Conservation (phyloP, 192 early-diverging fungal species). For the Lunasporangiospora selenospora region DNA sequence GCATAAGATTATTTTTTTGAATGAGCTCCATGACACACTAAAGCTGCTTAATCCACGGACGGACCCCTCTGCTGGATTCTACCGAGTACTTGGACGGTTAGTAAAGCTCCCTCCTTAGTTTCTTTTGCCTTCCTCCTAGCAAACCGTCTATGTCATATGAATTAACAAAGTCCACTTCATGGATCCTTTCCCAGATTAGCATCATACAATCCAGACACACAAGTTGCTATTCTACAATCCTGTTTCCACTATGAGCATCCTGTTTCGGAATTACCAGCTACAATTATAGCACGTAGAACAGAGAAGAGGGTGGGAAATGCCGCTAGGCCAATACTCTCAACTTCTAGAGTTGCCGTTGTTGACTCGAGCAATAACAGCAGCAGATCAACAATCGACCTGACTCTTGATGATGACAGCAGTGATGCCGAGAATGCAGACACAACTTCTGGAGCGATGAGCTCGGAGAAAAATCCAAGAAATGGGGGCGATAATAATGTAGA, state of each 20-base stretch:
- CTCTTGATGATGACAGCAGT: not conserved
- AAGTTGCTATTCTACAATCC: slow-evolving; percentile 12
- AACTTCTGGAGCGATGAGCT: too few relatives aligned
- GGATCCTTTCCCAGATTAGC: slow-evolving; percentile 3
- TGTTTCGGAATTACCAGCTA: not conserved
- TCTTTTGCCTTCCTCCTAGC: too few relatives aligned
- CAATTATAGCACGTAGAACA: not conserved
- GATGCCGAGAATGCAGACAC: not conserved
- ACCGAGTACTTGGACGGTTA: slow-evolving; percentile 21
- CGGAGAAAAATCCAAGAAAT: not conserved
- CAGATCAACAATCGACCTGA: slow-evolving; percentile 5
- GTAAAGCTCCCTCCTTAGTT: too few relatives aligned
- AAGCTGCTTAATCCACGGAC: slow-evolving; percentile 19
- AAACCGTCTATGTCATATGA: too few relatives aligned
- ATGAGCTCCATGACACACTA: slow-evolving; percentile 28
- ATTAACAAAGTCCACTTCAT: not conserved
- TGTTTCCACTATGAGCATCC: slow-evolving; percentile 14
- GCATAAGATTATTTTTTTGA: slow-evolving; percentile 16
- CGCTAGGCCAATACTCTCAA: not conserved
- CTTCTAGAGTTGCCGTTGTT: too few relatives aligned
- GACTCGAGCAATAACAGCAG: too few relatives aligned
- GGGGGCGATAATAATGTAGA: not conserved
- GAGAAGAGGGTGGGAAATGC: not conserved
- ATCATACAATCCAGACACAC: slow-evolving; percentile 3
- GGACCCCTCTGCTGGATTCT: slow-evolving; percentile 9